Evolutionary conservation across 2,329 filamentous ascomycete genomes (phyloP), one percentile per base, ranked within the genome.

Genomic region (Colletotrichum theobromicola): DNA sequence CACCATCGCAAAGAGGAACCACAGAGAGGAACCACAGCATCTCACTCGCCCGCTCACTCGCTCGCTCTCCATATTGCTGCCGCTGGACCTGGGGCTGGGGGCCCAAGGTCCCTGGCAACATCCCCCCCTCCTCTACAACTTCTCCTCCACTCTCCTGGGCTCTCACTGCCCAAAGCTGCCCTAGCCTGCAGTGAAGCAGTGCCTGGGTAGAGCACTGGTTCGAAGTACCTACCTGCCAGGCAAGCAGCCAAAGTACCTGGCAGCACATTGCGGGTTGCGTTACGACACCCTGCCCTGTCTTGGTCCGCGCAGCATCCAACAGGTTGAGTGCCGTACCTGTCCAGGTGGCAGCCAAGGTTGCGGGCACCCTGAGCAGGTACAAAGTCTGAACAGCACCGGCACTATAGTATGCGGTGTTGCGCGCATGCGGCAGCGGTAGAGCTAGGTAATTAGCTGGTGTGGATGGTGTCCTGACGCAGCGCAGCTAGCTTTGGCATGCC

Each of bases 271-370:
- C 55, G n/a, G 42, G 42, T 32, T 32, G 57, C 61, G 61, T 71
- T 42, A 62, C 53, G 58, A 26, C 67, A 71, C 42, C 67, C 21
- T 64, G 34, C 72, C 72, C 55, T 66, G 61, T 74, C 72, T 55
- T 74, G 34, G 67, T 64, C 67, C 26, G 53, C 35, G 71, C 64
- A 42, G 71, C 71, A 37, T 60, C 60, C 28, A 61, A 68, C 55
- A 53, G 61, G 60, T 65, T 37, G 50, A 67, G 71, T 60, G 67
- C 71, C 67, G 67, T 74, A 42, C 72, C 61, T 74, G 67, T 68
- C 72, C 72, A 71, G 67, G 53, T 72, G 67, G 37, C 32, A 74
- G 61, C 42, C 42, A 63, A 46, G 57, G 63, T 64, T 72, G 69
- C 72, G 57, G 57, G 69, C 70, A 74, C 67, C n/a, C 28, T 24